Conservation (phyloP, 768 basidiomycete species). For the Pisolithus tinctorius region DNA sequence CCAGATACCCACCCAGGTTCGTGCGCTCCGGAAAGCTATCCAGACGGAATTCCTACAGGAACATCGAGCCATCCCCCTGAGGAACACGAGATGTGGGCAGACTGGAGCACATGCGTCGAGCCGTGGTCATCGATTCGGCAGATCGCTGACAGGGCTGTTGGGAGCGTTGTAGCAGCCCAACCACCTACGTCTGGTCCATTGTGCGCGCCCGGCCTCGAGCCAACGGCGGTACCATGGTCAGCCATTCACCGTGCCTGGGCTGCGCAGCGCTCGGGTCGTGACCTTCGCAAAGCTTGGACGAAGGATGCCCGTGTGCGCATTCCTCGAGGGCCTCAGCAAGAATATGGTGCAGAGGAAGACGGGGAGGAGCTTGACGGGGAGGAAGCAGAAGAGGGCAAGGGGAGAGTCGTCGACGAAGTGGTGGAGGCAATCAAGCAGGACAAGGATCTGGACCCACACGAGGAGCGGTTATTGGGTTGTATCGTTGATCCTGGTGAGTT, state of each 20-base stretch:
- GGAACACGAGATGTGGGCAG: slow-evolving; percentile 39
- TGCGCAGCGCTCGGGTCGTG: slow-evolving; percentile 41
- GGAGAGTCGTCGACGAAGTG: slow-evolving; percentile 48
- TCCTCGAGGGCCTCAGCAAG: slow-evolving; percentile 28
- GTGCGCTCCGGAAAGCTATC: too few species aligned
- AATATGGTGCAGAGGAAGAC: slow-evolving; percentile 28
- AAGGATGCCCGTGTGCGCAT: slow-evolving; percentile 39
- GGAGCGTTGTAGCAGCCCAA: slow-evolving; percentile 39
- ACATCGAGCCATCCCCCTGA: slow-evolving; percentile 11
- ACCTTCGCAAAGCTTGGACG: slow-evolving; percentile 55
- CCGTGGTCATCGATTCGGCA: slow-evolving; percentile 63
- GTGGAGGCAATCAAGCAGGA: slow-evolving; percentile 74
- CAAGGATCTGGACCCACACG: slow-evolving; percentile 70
- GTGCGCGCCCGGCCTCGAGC: slow-evolving; percentile 22
- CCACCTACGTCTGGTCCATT: not conserved
- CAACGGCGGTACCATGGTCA: slow-evolving; percentile 61
- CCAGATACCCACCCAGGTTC: too few species aligned
- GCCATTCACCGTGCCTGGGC: slow-evolving; percentile 63
- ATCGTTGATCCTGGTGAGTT: slow-evolving; percentile 75
- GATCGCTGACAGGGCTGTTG: slow-evolving; percentile 73
- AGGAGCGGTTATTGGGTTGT: slow-evolving; percentile 72
- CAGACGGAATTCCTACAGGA: slow-evolving; percentile 1
- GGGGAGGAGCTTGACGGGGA: slow-evolving; percentile 28
- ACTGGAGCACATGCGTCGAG: slow-evolving; percentile 68
- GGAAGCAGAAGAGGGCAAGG: slow-evolving; percentile 17